These are phyloP conservation scores for Rhizopogon salebrosus DNA, from an alignment of 768 basidiomycete genomes.

Conservation along the genomic window DNA sequence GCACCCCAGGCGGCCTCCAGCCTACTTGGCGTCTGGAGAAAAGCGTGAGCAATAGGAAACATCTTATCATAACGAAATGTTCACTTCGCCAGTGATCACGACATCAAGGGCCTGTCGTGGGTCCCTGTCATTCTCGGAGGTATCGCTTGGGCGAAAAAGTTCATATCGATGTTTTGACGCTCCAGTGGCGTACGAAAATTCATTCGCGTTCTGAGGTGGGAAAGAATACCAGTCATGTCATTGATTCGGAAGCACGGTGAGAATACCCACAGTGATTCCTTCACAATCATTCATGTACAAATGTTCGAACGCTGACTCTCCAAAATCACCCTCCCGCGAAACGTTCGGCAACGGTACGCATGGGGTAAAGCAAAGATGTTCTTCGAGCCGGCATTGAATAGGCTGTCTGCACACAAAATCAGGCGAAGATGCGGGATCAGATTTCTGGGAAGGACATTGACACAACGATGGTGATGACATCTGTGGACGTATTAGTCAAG, in stretches of 20 bases:
- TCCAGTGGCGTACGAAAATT: conserved; percentile 24
- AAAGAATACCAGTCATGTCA: conserved; percentile 18
- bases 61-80: conserved; percentile 16
- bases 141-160: conserved; percentile 25
- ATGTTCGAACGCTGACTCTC: background rate
- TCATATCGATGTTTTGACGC: conserved; percentile 23
- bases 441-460: conserved; percentile 5
- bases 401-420: conserved; percentile 43
- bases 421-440: conserved; percentile 8
- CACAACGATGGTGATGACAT: conserved; percentile 21
- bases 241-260: background rate
- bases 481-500: conserved; percentile 10
- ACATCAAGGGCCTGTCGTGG: conserved; percentile 29
- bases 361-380: conserved; percentile 39
- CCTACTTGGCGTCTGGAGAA: conserved; percentile 42
- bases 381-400: conserved; percentile 44
- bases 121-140: conserved; percentile 21
- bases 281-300: conserved; percentile 5
- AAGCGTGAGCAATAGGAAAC: conserved; percentile 17
- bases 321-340: conserved; percentile 15
- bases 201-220: conserved; percentile 13
- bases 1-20: conserved; percentile 65
- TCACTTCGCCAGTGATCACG: conserved; percentile 31
- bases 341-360: conserved; percentile 28
- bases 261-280: conserved; percentile 21